Evolutionary conservation across 495 filamentous ascomycete species (phyloP), one percentile per base, ranked within the genome.

Genomic region (Xylaria sp.): DNA sequence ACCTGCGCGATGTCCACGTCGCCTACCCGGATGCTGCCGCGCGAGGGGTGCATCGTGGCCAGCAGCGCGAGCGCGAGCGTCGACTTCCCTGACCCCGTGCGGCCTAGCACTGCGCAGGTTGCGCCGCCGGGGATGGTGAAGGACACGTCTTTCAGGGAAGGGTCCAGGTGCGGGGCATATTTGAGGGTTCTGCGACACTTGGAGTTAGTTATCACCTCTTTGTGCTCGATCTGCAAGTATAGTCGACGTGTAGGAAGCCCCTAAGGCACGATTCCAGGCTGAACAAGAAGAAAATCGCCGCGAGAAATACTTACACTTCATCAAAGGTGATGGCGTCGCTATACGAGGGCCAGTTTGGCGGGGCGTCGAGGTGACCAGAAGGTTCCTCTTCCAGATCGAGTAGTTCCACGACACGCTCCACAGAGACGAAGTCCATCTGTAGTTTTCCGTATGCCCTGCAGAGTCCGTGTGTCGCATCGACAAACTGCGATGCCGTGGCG

Each of bases 371-470:
- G 3, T 86, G 84, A 9, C 93, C 93, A 3, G 80, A 80, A 0
- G 89, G 82, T 79, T 97, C 93, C 75, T 92, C 88, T 46, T 93
- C 92, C 2, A 95, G 85, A 68, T 91, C 85, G 3, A 94, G 84
- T 0, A 95, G 82, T 74, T 96, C 93, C 33, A 94, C 88, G 3
- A 97, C 87, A 33, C 93, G 87, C 79, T 97, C 93, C 2, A 97
- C 93, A 0, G 92, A 94, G 17, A 95, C 93, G 71, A 95, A 95
- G 73, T 94, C 90, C 92, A 97, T 95, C 81, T 95, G 92, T 33
- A 97, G 85, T 73, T 92, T 86, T 37, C 93, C 93, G 72, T 96
- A 97, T 62, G 87, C 85, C 48, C 85, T 87, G 80, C 93, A 97
- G 0, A 97, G 82, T 3, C 73, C 74, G 75, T 96, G 93, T 0